Conservation (phyloP, 805 yeast genomes). For the Debaryomyces tyrocola region DNA sequence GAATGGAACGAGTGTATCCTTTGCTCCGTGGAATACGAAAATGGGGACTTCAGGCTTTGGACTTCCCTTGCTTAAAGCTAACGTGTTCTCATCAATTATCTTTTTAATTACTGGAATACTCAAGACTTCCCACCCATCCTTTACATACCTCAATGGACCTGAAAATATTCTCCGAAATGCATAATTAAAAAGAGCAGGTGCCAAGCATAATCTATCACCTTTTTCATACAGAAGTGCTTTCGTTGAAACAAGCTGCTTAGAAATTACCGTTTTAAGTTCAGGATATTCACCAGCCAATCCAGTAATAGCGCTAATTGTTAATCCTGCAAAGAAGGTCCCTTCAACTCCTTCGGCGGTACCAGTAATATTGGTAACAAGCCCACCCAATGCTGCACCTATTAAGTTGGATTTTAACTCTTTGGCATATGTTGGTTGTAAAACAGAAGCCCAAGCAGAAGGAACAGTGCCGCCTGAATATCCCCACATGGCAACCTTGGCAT, state of each 20-base stretch:
- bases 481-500: conserved; percentile 25
- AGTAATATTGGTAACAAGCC: conserved; percentile 35
- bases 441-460: conserved; percentile 39
- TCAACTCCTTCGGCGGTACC: conserved; percentile 22
- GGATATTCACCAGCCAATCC: conserved; percentile 32
- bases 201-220: too few species aligned
- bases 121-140: conserved; percentile 18
- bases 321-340: conserved; percentile 30
- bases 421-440: conserved; percentile 36
- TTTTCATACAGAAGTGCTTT: too few species aligned
- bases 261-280: too few species aligned
- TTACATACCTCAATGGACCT: too few species aligned
- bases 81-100: conserved; percentile 20
- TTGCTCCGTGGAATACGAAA: conserved; percentile 18
- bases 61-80: conserved; percentile 14
- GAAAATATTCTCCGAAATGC: too few species aligned
- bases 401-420: conserved; percentile 30
- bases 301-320: conserved; percentile 26
- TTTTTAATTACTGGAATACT: conserved; percentile 10
- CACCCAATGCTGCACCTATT: conserved; percentile 36
- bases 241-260: too few species aligned
- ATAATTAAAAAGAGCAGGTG: too few species aligned
- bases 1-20: conserved; percentile 20
- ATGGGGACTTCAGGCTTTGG: conserved; percentile 21
- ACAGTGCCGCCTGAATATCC: conserved; percentile 42